phyloP scores from a whole-genome alignment of 2,329 filamentous ascomycete genomes.

The Harringtonia lauricola region DNA sequence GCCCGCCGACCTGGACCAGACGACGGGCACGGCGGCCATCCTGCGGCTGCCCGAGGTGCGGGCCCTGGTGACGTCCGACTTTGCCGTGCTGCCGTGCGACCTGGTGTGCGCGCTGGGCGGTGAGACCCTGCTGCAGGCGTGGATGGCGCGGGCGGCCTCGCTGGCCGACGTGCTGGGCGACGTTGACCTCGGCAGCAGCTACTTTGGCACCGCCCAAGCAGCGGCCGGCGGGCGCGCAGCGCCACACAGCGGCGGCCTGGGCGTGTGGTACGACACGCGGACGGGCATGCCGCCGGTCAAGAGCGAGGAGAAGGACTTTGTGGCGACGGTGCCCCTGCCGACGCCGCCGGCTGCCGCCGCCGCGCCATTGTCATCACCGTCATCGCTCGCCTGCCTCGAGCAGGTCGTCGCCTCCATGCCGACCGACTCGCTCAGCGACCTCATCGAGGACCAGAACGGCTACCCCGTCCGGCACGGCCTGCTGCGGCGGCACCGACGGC shows the following conservation, averaged over 20 bases:
- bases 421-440: slow-evolving; percentile 79
- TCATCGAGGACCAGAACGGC: slow-evolving; percentile 62
- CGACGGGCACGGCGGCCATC: slow-evolving; percentile 81
- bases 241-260: slow-evolving; percentile 61
- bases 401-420: slow-evolving; percentile 78
- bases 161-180: slow-evolving; percentile 50
- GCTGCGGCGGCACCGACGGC: slow-evolving; percentile 59
- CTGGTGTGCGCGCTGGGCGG: slow-evolving; percentile 83
- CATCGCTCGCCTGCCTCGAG: slow-evolving; percentile 57
- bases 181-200: slow-evolving; percentile 6
- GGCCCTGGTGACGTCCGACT: slow-evolving; percentile 69
- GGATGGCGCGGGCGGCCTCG: slow-evolving; percentile 76
- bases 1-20: slow-evolving; percentile 65
- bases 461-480: slow-evolving; percentile 68
- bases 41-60: slow-evolving; percentile 76
- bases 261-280: slow-evolving; percentile 87
- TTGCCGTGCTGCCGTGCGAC: slow-evolving; percentile 86
- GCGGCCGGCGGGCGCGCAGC: slow-evolving; percentile 10
- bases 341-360: slow-evolving; percentile 30
- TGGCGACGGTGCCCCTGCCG: slow-evolving; percentile 63
- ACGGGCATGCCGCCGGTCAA: slow-evolving; percentile 59
- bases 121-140: slow-evolving; percentile 73
- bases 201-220: background rate
- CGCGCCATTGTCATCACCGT: slow-evolving; percentile 17
- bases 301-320: slow-evolving; percentile 85